Percentiles rank a stretch among this genome's conserved stretches.
Evolutionary conservation across 768 basidiomycete species (phyloP).

Genomic region (Pleurotus platypus): DNA sequence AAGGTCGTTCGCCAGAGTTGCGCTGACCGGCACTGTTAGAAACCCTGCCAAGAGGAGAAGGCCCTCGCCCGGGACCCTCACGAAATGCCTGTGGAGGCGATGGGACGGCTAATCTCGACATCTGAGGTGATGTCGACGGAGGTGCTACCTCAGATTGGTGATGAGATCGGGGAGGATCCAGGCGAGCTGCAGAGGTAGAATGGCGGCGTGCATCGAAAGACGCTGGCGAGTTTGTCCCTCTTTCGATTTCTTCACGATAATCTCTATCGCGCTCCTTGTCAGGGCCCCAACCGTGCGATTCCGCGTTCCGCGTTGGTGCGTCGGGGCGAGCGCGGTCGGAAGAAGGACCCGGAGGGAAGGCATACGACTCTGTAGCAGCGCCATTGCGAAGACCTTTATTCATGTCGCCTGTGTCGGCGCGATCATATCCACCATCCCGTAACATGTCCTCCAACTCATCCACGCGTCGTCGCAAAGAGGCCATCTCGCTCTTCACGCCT

Average conservation of each 20-base stretch:
- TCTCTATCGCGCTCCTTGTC: slow-evolving; percentile 35
- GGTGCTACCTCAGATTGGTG: slow-evolving; percentile 5
- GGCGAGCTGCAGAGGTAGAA: slow-evolving; percentile 45
- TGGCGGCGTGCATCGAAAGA: slow-evolving; percentile 48
- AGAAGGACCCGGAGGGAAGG: slow-evolving; percentile 39
- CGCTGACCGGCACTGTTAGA: slow-evolving; percentile 1
- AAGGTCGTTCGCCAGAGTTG: slow-evolving; percentile 20
- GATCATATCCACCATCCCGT: slow-evolving; percentile 22
- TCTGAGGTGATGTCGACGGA: slow-evolving; percentile 22
- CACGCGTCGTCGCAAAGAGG: slow-evolving; percentile 54
- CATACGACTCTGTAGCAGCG: slow-evolving; percentile 35
- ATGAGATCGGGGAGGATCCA: slow-evolving; percentile 39
- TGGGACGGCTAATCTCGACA: slow-evolving; percentile 22
- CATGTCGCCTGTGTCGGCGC: slow-evolving; percentile 13
- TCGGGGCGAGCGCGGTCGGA: slow-evolving; percentile 32
- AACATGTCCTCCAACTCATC: slow-evolving; percentile 64
- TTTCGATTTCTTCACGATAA: slow-evolving; percentile 27
- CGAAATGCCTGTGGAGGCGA: slow-evolving; percentile 31
- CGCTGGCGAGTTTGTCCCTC: slow-evolving; percentile 42
- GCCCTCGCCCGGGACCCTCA: slow-evolving; percentile 20
- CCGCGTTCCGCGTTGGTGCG: slow-evolving; percentile 26
- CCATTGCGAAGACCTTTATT: slow-evolving; percentile 38
- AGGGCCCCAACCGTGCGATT: slow-evolving; percentile 37
- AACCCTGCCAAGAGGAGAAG: neutral
- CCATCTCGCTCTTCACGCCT: slow-evolving; percentile 59